A percentile compares a stretch with the other conserved stretches of the same genome.
phyloP scores from a whole-genome alignment of 768 basidiomycete genomes.

The Amanita fuliginea region DNA sequence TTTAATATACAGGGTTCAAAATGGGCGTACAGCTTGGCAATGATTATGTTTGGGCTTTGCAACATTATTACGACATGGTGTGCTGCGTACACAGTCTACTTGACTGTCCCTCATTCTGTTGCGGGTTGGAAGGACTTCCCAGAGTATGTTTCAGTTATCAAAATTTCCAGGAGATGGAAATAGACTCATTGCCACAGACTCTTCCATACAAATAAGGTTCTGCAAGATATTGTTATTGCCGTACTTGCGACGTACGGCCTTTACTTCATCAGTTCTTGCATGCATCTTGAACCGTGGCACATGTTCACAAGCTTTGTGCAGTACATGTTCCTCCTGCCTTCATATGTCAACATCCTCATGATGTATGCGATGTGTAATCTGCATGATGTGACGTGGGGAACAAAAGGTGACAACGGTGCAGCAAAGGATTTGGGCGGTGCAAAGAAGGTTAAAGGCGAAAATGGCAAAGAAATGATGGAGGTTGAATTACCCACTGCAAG shows the following conservation, averaged over 20 bases:
- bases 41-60: conserved; percentile 70
- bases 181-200: conserved; percentile 27
- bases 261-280: conserved; percentile 77
- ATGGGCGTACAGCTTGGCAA: conserved; percentile 70
- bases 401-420: conserved; percentile 85
- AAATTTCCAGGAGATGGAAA: not conserved
- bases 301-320: conserved; percentile 89
- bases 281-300: conserved; percentile 95
- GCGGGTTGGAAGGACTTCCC: conserved; percentile 66
- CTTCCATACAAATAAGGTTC: conserved; percentile 51
- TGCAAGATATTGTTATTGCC: conserved; percentile 80
- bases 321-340: conserved; percentile 85
- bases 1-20: conserved; percentile 53
- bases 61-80: conserved; percentile 79
- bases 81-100: conserved; percentile 84
- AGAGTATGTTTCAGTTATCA: conserved; percentile 33
- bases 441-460: conserved; percentile 77
- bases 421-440: conserved; percentile 84
- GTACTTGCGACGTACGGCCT: conserved; percentile 69
- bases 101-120: conserved; percentile 66
- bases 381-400: conserved; percentile 89
- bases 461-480: conserved; percentile 81
- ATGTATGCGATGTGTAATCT: conserved; percentile 94
- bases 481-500: conserved; percentile 72
- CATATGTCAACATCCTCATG: conserved; percentile 74